Conservation (phyloP, 208 protist genomes). For the Trypanosoma caninum region DNA sequence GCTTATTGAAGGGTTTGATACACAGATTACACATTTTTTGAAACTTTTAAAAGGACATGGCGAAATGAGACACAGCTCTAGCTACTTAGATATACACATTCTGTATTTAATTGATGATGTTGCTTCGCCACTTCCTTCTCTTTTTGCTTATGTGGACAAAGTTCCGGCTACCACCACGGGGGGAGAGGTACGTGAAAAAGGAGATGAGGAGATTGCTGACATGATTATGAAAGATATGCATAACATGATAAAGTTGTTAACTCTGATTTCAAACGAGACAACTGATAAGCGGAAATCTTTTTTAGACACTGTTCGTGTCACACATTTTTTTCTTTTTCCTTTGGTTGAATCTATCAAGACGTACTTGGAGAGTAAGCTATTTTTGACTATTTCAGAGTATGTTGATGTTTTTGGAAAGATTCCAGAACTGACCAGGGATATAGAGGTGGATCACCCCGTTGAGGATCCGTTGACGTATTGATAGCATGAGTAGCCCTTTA, state of each 20-base stretch:
- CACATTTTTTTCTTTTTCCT: conserved; percentile 66
- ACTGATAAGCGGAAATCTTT: conserved; percentile 27
- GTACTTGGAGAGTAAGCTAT: conserved; percentile 50
- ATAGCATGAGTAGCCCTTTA: conserved; percentile 1
- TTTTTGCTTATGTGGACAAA: conserved; percentile 48
- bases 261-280: conserved; percentile 19
- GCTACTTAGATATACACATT: conserved; percentile 30
- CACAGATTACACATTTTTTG: conserved; percentile 47
- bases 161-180: conserved; percentile 37
- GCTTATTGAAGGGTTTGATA: conserved; percentile 57
- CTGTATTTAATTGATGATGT: conserved; percentile 76
- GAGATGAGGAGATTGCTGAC: conserved; percentile 48
- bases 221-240: conserved; percentile 39
- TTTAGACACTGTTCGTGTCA: conserved; percentile 67
- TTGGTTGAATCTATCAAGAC: conserved; percentile 31
- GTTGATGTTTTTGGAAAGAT: conserved; percentile 48
- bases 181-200: conserved; percentile 29
- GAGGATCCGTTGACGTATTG: conserved; percentile 78
- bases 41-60: conserved; percentile 29
- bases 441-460: conserved; percentile 71
- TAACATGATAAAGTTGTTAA: conserved; percentile 45
- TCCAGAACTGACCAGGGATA: conserved; percentile 47
- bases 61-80: conserved; percentile 17
- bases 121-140: conserved; percentile 2
- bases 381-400: conserved; percentile 69